Evolutionary conservation across 441 rosid genomes (phyloP), one percentile per base, ranked within the genome.

Genomic region (Bocquillonia castaneifolia): DNA sequence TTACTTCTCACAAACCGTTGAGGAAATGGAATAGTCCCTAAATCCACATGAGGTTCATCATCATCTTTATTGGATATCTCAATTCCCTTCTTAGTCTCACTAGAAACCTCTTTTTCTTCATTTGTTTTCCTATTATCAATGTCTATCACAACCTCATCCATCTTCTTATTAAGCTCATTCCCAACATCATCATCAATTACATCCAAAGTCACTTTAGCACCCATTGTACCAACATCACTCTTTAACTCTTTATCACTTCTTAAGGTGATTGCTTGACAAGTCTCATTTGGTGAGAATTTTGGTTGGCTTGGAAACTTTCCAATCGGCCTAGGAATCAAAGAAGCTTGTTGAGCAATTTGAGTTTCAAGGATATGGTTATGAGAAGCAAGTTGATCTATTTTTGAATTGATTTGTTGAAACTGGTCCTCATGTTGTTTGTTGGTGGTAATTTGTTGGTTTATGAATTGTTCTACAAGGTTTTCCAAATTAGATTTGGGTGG

Each of bases 201-300:
- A n/a, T n/a, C n/a, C n/a, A n/a, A n/a, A n/a, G n/a, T n/a, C n/a
- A n/a, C n/a, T n/a, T n/a, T n/a, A n/a, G n/a, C n/a, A n/a, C n/a
- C n/a, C n/a, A n/a, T n/a, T n/a, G n/a, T n/a, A n/a, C n/a, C n/a
- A n/a, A n/a, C n/a, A n/a, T n/a, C n/a, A n/a, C n/a, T n/a, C n/a
- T n/a, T n/a, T n/a, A 20, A 22, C 12, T 3, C 22, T n/a, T 48
- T 48, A 48, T 12, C 8, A 23, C 9, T 22, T 10, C 55, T 20
- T 23, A 51, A 51, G 22, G 55, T 51, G 22, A 51, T 51, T 51
- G 55, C 55, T 51, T 51, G 55, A 51, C 55, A 51, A 51, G 28
- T 51, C 53, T 48, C 53, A 2, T 48, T 48, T 3, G 1, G 6
- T 3, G 53, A 2, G 17, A 3, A 48, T n/a, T 51, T 10, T 3